Conservation (phyloP, 179 eudicot genomes). For the Camellia oleifera region DNA sequence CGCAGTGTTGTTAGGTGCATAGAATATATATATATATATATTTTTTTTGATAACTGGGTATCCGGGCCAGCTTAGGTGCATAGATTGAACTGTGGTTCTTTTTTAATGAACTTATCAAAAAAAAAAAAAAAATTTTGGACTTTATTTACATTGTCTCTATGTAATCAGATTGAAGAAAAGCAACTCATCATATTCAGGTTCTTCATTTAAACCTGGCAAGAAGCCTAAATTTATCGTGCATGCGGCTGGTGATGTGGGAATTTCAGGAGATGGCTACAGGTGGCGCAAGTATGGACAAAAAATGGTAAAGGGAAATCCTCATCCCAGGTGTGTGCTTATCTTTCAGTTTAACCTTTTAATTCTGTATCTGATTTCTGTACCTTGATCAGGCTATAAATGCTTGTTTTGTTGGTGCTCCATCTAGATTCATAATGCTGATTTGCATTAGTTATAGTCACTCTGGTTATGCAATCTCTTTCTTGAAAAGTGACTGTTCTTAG, state of each 20-base stretch:
- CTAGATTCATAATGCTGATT: not conserved
- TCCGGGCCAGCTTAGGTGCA: not conserved
- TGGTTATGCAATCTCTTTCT: not conserved
- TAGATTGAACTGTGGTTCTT: not conserved
- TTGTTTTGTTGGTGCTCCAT: no score
- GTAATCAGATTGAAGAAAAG: constrained; percentile 58
- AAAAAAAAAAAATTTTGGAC: no score
- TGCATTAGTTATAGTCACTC: not conserved
- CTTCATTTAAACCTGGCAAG: constrained; percentile 51
- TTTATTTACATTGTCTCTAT: constrained; percentile 13
- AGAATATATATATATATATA: not conserved
- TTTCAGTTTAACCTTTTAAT: constrained; percentile 7
- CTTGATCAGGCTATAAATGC: no score
- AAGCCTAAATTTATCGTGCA: constrained; percentile 78
- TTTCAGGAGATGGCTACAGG: constrained; percentile 80
- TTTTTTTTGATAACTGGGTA: no score
- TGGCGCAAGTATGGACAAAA: constrained; percentile 98
- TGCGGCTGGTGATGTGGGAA: constrained; percentile 62
- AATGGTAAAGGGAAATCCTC: constrained; percentile 79
- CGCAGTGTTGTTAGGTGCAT: not conserved
- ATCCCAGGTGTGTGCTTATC: constrained; percentile 59
- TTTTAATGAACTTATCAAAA: no score
- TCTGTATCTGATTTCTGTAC: not conserved
- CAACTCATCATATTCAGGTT: constrained; percentile 32
- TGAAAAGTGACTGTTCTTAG: no score